Conservation (phyloP, 1,284 basidiomycete species). For the Ceratobasidium sp. region DNA sequence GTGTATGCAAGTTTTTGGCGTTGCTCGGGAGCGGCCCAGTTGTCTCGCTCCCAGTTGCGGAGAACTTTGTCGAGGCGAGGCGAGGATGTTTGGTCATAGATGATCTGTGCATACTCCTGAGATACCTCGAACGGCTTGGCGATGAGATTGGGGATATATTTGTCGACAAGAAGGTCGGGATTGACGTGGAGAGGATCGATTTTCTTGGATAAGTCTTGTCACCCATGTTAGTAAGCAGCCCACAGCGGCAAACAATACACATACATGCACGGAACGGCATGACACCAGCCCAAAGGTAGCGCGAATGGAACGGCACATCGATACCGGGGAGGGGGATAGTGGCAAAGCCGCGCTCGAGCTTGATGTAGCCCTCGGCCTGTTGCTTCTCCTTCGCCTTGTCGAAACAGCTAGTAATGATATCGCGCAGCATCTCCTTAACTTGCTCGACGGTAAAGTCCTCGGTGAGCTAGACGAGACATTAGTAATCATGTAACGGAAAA, state of each 20-base stretch:
- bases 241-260: slow-evolving; percentile 53
- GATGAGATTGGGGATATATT: slow-evolving; percentile 97
- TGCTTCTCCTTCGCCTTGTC: slow-evolving; percentile 82
- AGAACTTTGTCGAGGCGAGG: slow-evolving; percentile 93
- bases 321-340: slow-evolving; percentile 97
- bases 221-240: slow-evolving; percentile 19
- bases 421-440: slow-evolving; percentile 90
- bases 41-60: slow-evolving; percentile 91
- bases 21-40: slow-evolving; percentile 84
- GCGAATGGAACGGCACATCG: slow-evolving; percentile 99
- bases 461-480: slow-evolving; percentile 68
- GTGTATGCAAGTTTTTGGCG: slow-evolving; percentile 94
- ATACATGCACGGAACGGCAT: slow-evolving; percentile 94
- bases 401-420: slow-evolving; percentile 89
- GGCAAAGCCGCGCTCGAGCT: slow-evolving; percentile 95
- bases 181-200: slow-evolving; percentile 91
- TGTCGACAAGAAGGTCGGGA: slow-evolving; percentile 90
- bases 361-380: slow-evolving; percentile 87
- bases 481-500: slow-evolving; percentile 26
- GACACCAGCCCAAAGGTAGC: slow-evolving; percentile 98
- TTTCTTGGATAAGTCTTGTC: slow-evolving; percentile 94
- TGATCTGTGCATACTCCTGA: slow-evolving; percentile 91
- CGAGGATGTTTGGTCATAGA: slow-evolving; percentile 94
- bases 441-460: slow-evolving; percentile 86
- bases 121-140: slow-evolving; percentile 94